Evolutionary conservation across 2,329 filamentous ascomycete species (phyloP), one percentile per base, ranked within the genome.

Genomic region (Penicillium palitans): DNA sequence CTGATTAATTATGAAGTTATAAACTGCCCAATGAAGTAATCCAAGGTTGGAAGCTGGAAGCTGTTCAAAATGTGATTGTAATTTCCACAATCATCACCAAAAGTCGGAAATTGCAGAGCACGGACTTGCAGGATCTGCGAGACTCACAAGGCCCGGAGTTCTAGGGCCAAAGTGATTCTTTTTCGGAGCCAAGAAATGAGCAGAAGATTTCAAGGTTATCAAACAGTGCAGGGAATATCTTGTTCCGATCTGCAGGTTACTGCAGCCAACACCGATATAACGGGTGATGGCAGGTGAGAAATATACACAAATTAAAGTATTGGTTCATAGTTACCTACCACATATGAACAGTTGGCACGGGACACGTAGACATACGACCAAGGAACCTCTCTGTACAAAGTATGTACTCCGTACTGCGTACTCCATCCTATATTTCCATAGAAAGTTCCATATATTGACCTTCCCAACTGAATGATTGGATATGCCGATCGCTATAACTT

Each of bases 401-500:
- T 21, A 12, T 13, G 39, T 41, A 42, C 19, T 21, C 10, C 4
- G 10, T 25, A 25, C 25, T 25, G 4, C 25, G 25, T 41, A 24
- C 13, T 21, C 39, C 19, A 21, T 41, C 9, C 29, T 31, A 1
- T 21, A 21, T 21, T 31, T 31, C 29, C 29, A 15, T 33, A 13
- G 12, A 13, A 27, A 25, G 45, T 40, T 27, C 33, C 40, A 52
- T 33, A 35, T 55, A 45, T 46, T 52, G 52, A 57, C 60, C 57
- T 58, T 64, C 52, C 50, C 47, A 54, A 58, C 41, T n/a, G 31
- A 53, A 57, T 42, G 56, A 56, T 57, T 55, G 51, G 55, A 53
- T 40, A 39, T 57, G 56, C 52, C 62, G 62, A 64, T 61, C 58
- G 24, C 19, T 45, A 41, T 29, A 29, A 51, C 49, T 24, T 58